Evolutionary conservation across 371 early-diverging fungal genomes (phyloP), one percentile per base, ranked within the genome.

Genomic region (Syncephalis plumigaleata): DNA sequence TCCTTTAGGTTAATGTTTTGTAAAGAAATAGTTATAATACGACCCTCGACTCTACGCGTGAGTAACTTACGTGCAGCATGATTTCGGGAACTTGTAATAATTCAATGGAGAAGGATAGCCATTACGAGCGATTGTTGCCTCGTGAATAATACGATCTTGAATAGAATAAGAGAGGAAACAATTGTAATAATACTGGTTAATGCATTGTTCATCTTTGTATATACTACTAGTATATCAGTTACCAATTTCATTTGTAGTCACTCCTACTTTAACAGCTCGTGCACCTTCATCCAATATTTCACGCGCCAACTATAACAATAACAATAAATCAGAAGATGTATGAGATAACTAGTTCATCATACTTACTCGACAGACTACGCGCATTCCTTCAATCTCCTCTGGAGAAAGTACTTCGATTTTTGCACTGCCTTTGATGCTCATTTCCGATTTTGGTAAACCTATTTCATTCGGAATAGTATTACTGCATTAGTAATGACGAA

Each of bases 91-190:
- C 17, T 79, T 70, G 59, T 82, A 72, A 68, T 94, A 93, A 70
- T 93, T 92, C 48, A 94, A 65, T 24, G 94, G 90, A 0, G 93
- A 93, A 25, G 97, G 97, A 60, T 97, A 97, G 5, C 77, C 77
- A 27, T 76, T 72, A 26, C 87, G 77, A 50, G 78, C 80, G 48
- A 96, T 74, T 23, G 79, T 79, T 22, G 85, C 91, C 50, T 81
- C 79, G 57, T 93, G 94, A 20, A 91, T 73, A 45, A 82, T 73
- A 22, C 77, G 59, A 63, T 97, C 91, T 55, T 31, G 4, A 31
- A 52, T 42, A 39, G 18, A 39, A 22, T 7, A 8, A 36, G 20
- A 9, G 23, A n/a, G n/a, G n/a, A n/a, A n/a, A n/a, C n/a, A n/a
- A n/a, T n/a, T n/a, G n/a, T n/a, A n/a, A n/a, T n/a, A n/a, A n/a